Evolutionary conservation across 768 basidiomycete genomes (phyloP), one percentile per base, ranked within the genome.

Genomic region (Lentinula lateritia): DNA sequence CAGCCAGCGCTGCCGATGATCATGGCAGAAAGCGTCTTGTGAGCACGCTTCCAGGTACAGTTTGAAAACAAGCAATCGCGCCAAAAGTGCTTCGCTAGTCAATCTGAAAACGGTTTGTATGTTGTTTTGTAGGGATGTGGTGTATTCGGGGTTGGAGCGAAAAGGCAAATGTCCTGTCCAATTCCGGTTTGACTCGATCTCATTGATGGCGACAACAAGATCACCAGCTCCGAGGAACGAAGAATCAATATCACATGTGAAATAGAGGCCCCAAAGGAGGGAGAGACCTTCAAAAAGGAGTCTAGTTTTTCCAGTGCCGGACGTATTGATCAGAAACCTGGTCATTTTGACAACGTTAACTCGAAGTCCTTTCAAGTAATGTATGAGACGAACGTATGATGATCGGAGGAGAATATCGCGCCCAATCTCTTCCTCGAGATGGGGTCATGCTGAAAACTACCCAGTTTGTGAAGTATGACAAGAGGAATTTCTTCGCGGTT

Each of bases 241-340:
- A 4, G 50, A 42, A 45, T 63, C 62, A n/a, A 59, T 43, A 15
- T 28, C n/a, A 5, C 28, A 52, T 13, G 57, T 50, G 9, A 64
- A 52, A 43, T 61, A 61, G 2, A 64, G 34, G 1, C 60, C 60
- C 63, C 63, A 64, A 18, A 58, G 45, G 2, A 50, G 13, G 56
- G 60, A 64, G 12, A 61, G 41, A 13, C 59, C 63, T 52, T 61
- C 63, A 32, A 61, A 38, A 39, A 39, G 38, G 38, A 39, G 38
- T 13, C 2, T 39, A 13, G 38, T 9, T 39, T 39, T 60, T 42
- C 58, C 58, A 6, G 58, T 50, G 13, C 58, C 58, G 8, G 58
- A 52, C 6, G 58, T n/a, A 36, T 60, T 60, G 7, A 52, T 28
- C 6, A 60, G 28, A 34, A 60, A 48, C 13, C 45, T 60, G n/a